phyloP scores from a whole-genome alignment of 306 rosid species.

The Citrullus amarus region DNA sequence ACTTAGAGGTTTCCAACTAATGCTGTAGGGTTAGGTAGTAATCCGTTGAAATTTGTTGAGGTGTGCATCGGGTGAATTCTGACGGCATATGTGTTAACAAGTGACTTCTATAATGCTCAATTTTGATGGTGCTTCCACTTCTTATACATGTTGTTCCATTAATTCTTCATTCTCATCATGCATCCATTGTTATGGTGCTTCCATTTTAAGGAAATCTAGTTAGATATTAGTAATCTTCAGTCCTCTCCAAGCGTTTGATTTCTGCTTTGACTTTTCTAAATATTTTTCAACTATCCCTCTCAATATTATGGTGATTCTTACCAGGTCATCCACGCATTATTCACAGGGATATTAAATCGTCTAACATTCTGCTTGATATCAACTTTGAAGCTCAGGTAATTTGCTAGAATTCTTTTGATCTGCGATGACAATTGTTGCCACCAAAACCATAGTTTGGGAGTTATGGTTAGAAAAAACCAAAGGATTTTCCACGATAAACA shows the following conservation, averaged over 20 bases:
- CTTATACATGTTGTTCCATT: neutral
- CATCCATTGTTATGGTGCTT: neutral
- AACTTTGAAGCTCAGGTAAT: slow-evolving; percentile 87
- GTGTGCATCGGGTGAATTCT: neutral
- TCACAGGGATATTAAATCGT: slow-evolving; percentile 97
- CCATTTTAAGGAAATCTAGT: neutral
- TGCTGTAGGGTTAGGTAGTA: neutral
- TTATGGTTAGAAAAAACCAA: neutral
- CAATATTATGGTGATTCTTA: slow-evolving; percentile 10
- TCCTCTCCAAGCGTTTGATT: neutral
- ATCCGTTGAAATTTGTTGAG: neutral
- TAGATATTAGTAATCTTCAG: neutral
- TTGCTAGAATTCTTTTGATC: slow-evolving; percentile 3
- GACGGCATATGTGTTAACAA: neutral
- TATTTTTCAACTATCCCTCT: neutral
- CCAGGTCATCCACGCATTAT: slow-evolving; percentile 99
- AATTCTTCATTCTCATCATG: neutral
- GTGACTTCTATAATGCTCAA: neutral
- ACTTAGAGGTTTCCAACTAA: neutral
- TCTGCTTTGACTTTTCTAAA: neutral
- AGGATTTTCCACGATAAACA: neutral
- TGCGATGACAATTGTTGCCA: neutral
- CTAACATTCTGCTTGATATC: slow-evolving; percentile 80
- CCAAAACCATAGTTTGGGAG: neutral
- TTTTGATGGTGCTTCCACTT: neutral